Conservation (phyloP, 441 rosid genomes). For the Monsonia emarginata region DNA sequence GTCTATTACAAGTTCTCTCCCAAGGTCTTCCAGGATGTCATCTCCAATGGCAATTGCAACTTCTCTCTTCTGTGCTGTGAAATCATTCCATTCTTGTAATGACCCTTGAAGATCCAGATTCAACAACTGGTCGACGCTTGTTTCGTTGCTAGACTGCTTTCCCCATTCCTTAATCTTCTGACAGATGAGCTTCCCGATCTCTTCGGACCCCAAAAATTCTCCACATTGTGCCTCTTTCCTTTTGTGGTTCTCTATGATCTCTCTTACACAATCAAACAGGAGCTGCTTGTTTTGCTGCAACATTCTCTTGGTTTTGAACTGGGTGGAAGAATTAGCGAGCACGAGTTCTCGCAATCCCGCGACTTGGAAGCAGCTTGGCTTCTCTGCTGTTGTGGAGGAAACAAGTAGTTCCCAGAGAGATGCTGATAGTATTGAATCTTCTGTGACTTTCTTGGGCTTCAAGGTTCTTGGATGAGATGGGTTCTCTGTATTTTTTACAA, state of each 20-base stretch:
- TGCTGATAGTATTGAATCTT: constrained; percentile 28
- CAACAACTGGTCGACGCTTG: constrained; percentile 18
- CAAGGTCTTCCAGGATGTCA: constrained; percentile 32
- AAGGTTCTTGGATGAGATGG: constrained; percentile 6
- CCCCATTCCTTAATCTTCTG: constrained; percentile 25
- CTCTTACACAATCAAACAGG: constrained; percentile 31
- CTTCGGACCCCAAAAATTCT: constrained; percentile 1
- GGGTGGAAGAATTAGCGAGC: background rate
- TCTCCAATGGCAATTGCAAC: constrained; percentile 29
- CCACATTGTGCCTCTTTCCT: background rate
- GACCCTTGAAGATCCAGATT: constrained; percentile 23
- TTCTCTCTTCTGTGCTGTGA: constrained; percentile 19
- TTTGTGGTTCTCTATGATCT: constrained; percentile 5
- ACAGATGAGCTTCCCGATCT: constrained; percentile 14
- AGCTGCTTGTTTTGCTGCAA: constrained; percentile 41
- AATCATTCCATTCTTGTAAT: constrained; percentile 28
- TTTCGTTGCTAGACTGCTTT: constrained; percentile 19
- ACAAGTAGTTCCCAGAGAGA: constrained; percentile 26
- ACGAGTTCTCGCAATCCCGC: constrained; percentile 14
- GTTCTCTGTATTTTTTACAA: background rate
- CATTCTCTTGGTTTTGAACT: constrained; percentile 20
- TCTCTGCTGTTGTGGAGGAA: constrained; percentile 16
- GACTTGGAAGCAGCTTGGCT: constrained; percentile 10
- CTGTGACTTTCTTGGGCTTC: constrained; percentile 22
- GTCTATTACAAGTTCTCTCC: constrained; percentile 24